A percentile compares a stretch with the other conserved stretches of the same genome.
Conservation (phyloP, 352 stramenopile species). For the Pythium guiyangense region DNA sequence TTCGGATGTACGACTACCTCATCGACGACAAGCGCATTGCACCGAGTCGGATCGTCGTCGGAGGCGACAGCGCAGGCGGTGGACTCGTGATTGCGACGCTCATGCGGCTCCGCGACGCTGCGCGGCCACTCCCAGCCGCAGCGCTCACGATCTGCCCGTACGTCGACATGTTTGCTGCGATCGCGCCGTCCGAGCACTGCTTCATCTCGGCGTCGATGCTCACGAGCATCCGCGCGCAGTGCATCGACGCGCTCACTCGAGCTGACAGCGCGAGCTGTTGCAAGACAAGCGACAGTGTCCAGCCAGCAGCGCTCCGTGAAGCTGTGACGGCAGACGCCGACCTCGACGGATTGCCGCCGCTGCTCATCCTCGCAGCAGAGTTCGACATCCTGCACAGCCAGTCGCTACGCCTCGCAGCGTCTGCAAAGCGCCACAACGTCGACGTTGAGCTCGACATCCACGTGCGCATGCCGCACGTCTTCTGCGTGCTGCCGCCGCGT, state of each 20-base stretch:
- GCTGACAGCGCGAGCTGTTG: background rate
- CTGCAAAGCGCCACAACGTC: constrained; percentile 22
- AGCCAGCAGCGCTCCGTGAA: background rate
- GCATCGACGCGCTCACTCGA: background rate
- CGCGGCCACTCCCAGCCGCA: constrained; percentile 21
- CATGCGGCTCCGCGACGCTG: constrained; percentile 23
- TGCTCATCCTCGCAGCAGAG: constrained; percentile 27
- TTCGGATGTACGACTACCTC: constrained; percentile 38
- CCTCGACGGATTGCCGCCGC: constrained; percentile 21
- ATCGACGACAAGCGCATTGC: constrained; percentile 25
- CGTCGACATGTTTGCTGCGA: constrained; percentile 28
- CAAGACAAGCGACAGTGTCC: background rate
- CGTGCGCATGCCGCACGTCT: constrained; percentile 33
- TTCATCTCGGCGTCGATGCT: constrained; percentile 17
- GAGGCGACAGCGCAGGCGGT: constrained; percentile 32
- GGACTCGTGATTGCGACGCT: constrained; percentile 34
- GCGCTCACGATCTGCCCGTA: constrained; percentile 31
- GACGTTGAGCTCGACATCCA: constrained; percentile 37
- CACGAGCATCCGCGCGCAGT: constrained; percentile 5
- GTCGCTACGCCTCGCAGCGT: constrained; percentile 19
- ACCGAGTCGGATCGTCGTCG: constrained; percentile 29
- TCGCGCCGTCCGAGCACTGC: constrained; percentile 15
- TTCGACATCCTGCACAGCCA: constrained; percentile 30
- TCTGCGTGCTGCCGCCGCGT: constrained; percentile 21
- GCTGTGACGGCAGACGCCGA: constrained; percentile 10